Base-by-base conservation (phyloP, 106 monocot genomes). In the Chionographis japonica region DNA sequence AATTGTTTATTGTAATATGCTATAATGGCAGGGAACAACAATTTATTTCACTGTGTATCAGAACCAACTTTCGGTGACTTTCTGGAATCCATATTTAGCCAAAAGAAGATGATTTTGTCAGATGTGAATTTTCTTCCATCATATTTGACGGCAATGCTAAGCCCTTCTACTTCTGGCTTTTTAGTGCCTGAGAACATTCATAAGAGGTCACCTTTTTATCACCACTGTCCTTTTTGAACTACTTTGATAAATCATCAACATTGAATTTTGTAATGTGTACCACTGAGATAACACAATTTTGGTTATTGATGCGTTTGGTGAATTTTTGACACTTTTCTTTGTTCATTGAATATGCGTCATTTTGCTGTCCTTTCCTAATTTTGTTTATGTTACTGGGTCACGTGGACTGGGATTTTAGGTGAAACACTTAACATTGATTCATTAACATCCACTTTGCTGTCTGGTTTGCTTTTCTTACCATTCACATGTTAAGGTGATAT, bases 101-200 rank as follows among this genome's bases (percentile, higher is more conserved):
- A 97, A 65, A 89, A 83, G 71, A 68, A 73, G 35, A 61, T 92
- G 50, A 92, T 97, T 43, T 60, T 74, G 27, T 97, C 95, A 16
- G 95, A 97, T 83, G 70, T 64, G 8, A 72, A 67, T 57, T 92
- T 86, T 72, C 82, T 92, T 59, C 67, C 77, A 52, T 86, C 95
- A 65, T 81, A 80, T 78, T 53, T 97, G 54, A 52, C 79, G 13
- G 86, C 95, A 6, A 61, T 92, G 68, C 67, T 94, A 57, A 68
- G 74, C 51, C 56, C 72, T 42, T 75, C 79, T 39, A 46, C 68
- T 68, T 15, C 80, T 59, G 76, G 76, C 20, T 62, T 92, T 36
- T 19, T 89, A 16, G 70, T 84, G 6, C 71, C 91, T 13, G 71
- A 82, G 13, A 72, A 76, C 50, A 71, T 70, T 70, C 77, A 78